phyloP scores from a whole-genome alignment of 2,329 filamentous ascomycete species.

The Sporothrix globosa region DNA sequence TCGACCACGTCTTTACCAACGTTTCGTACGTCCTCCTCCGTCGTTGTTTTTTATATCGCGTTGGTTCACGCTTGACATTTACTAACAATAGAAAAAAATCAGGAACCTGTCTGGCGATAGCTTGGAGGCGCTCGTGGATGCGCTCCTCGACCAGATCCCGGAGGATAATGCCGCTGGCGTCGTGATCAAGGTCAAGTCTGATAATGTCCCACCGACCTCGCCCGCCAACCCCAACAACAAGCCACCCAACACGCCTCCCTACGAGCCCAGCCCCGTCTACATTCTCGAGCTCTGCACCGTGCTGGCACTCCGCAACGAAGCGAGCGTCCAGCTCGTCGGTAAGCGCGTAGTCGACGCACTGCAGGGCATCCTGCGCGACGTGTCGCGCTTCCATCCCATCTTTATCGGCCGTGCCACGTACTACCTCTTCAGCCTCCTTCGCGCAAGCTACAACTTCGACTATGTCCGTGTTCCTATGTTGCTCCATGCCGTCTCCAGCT shows the following conservation, averaged over 20 bases:
- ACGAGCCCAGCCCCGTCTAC: conserved; percentile 86
- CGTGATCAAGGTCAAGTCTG: conserved; percentile 89
- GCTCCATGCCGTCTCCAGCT: conserved; percentile 86
- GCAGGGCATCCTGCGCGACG: conserved; percentile 80
- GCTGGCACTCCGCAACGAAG: conserved; percentile 73
- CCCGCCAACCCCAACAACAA: conserved; percentile 61
- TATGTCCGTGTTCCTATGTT: conserved; percentile 91
- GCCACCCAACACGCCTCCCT: conserved; percentile 61
- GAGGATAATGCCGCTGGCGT: conserved; percentile 75
- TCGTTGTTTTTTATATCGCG: background rate
- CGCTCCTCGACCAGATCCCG: conserved; percentile 80
- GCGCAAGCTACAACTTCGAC: conserved; percentile 84
- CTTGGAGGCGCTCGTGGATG: conserved; percentile 61
- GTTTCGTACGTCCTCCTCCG: conserved; percentile 64
- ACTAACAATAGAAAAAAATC: conserved; percentile 16
- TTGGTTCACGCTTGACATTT: background rate
- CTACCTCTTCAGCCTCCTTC: conserved; percentile 81
- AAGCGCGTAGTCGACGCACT: conserved; percentile 78
- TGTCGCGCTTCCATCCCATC: conserved; percentile 77
- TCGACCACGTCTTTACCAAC: conserved; percentile 80
- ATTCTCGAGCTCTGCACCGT: conserved; percentile 89
- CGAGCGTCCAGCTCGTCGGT: conserved; percentile 72
- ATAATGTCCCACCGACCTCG: conserved; percentile 62
- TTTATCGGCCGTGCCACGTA: conserved; percentile 81
- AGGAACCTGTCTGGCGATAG: conserved; percentile 48